A percentile compares a stretch with the other conserved stretches of the same genome.
These are phyloP conservation scores for Aspergillus sergii DNA, from an alignment of 2,329 filamentous ascomycete species.

Conservation along the genomic window DNA sequence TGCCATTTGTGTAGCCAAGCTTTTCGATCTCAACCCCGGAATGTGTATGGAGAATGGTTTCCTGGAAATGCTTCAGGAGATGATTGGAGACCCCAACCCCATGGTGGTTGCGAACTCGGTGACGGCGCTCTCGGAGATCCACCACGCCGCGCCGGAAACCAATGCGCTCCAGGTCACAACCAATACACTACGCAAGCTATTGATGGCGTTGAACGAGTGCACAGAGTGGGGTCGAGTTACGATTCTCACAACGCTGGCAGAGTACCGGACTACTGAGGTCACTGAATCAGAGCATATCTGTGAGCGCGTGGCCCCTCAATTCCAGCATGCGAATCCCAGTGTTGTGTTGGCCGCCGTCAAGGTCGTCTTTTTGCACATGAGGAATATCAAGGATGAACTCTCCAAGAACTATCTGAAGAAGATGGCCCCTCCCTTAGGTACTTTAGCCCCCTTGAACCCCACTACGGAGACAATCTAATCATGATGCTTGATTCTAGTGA, in stretches of 20 bases:
- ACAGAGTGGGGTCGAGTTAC: conserved; percentile 98
- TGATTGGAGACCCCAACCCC: conserved; percentile 96
- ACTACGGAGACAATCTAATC: not conserved
- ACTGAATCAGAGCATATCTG: conserved; percentile 99
- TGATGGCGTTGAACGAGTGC: conserved; percentile 96
- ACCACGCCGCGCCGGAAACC: conserved; percentile 87
- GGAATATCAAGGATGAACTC: conserved; percentile 73
- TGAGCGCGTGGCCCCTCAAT: conserved; percentile 92
- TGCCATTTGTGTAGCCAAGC: conserved; percentile 94
- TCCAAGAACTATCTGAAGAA: conserved; percentile 91
- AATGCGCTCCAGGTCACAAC: conserved; percentile 81
- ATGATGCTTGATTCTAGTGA: conserved; percentile 63
- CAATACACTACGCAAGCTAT: conserved; percentile 85
- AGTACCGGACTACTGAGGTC: conserved; percentile 82
- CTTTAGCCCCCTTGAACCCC: conserved; percentile 28
- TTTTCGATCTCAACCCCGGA: conserved; percentile 89
- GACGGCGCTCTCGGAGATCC: conserved; percentile 88
- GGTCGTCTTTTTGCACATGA: conserved; percentile 97
- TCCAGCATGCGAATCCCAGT: conserved; percentile 97
- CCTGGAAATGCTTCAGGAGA: conserved; percentile 86
- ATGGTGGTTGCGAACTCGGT: conserved; percentile 99
- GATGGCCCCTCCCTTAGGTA: conserved; percentile 94
- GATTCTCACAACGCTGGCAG: conserved; percentile 83
- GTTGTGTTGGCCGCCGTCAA: conserved; percentile 98
- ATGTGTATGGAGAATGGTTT: conserved; percentile 98